phyloP scores from a whole-genome alignment of 805 yeast species.

The Nakazawaea anatomiae region DNA sequence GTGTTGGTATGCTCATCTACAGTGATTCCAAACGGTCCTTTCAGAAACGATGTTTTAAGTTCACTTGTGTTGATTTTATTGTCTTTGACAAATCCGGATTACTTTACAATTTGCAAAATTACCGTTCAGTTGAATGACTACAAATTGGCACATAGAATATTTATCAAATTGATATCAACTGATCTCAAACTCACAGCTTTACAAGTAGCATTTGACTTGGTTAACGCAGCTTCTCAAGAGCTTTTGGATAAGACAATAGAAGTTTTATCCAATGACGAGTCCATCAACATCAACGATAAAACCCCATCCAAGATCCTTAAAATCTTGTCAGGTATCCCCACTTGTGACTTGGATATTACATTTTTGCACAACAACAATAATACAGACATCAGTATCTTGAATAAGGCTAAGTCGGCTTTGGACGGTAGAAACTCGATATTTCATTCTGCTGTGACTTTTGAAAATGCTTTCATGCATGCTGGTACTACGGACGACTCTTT shows the following conservation, averaged over 20 bases:
- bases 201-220: constrained; percentile 95
- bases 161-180: constrained; percentile 53
- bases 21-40: constrained; percentile 56
- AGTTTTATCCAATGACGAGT: constrained; percentile 24
- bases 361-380: constrained; percentile 82
- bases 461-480: constrained; percentile 90
- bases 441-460: constrained; percentile 93
- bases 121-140: constrained; percentile 83
- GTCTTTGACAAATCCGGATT: constrained; percentile 62
- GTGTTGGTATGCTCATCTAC: constrained; percentile 69
- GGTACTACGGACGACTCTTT: constrained; percentile 96
- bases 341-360: constrained; percentile 88
- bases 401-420: constrained; percentile 70
- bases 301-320: constrained; percentile 45
- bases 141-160: constrained; percentile 60
- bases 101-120: constrained; percentile 76
- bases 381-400: constrained; percentile 76
- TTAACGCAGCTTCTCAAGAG: constrained; percentile 86
- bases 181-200: constrained; percentile 58
- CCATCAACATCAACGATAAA: constrained; percentile 17
- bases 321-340: constrained; percentile 86
- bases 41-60: constrained; percentile 60
- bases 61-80: constrained; percentile 58
- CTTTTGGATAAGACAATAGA: constrained; percentile 55
- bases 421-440: constrained; percentile 92